These are phyloP conservation scores for Pinus albicaulis DNA, from an alignment of 75 land plant species.

Conservation along the genomic window DNA sequence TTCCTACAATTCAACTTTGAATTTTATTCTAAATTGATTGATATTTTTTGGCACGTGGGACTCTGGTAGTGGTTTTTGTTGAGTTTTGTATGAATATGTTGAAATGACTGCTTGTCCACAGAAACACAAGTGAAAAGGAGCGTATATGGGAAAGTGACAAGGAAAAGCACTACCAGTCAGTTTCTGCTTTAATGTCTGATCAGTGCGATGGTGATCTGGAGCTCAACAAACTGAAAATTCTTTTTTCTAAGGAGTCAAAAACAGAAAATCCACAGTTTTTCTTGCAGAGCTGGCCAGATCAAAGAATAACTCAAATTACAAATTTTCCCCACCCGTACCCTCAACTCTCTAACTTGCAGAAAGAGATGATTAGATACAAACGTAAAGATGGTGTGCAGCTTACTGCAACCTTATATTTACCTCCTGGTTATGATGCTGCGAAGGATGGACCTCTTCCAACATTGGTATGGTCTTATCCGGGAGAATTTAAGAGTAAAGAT, in stretches of 20 bases:
- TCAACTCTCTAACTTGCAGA: constrained; percentile 72
- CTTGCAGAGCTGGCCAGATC: constrained; percentile 77
- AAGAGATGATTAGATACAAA: constrained; percentile 86
- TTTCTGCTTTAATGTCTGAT: constrained; percentile 89
- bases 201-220: constrained; percentile 58
- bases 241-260: constrained; percentile 88
- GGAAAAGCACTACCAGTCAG: constrained; percentile 78
- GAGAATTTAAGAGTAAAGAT: constrained; percentile 97
- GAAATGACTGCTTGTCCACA: constrained; percentile 19
- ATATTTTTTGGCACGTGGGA: not conserved
- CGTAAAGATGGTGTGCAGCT: constrained; percentile 94
- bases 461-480: constrained; percentile 93
- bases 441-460: constrained; percentile 93
- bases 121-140: constrained; percentile 84
- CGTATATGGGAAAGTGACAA: constrained; percentile 95
- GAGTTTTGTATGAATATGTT: not conserved
- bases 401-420: constrained; percentile 85
- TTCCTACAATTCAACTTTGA: not conserved
- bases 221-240: constrained; percentile 59
- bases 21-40: not conserved
- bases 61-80: constrained; percentile 1
- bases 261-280: constrained; percentile 90
- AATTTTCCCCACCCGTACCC: constrained; percentile 98
- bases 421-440: constrained; percentile 80
- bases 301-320: constrained; percentile 67